These are phyloP conservation scores for Serendipita vermifera DNA, from an alignment of 768 basidiomycete species.

Conservation along the genomic window DNA sequence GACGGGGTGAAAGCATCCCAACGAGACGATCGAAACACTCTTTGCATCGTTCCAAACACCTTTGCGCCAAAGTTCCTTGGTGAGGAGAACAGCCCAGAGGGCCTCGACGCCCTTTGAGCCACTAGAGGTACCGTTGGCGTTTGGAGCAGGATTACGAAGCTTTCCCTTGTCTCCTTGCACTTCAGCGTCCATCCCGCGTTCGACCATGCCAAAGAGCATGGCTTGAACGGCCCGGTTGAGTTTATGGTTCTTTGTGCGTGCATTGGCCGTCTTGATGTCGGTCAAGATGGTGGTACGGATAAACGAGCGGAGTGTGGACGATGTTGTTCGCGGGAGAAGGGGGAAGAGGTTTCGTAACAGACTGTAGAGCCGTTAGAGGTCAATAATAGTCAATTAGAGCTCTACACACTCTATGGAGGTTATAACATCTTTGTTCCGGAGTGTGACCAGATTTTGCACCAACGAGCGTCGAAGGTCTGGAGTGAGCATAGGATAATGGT, in stretches of 20 bases:
- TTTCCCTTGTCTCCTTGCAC: conserved; percentile 77
- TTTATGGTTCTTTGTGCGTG: conserved; percentile 82
- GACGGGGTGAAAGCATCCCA: conserved; percentile 87
- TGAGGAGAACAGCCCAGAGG: conserved; percentile 93
- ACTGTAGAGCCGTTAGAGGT: conserved; percentile 29
- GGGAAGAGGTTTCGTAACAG: conserved; percentile 88
- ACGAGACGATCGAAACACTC: conserved; percentile 78
- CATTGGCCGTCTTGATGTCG: conserved; percentile 84
- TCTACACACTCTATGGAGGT: conserved; percentile 73
- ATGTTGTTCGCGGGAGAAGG: conserved; percentile 85
- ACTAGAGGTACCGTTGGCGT: conserved; percentile 24
- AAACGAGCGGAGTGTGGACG: conserved; percentile 64
- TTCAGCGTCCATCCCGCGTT: conserved; percentile 75
- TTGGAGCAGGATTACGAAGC: conserved; percentile 31
- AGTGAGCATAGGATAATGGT: conserved; percentile 58
- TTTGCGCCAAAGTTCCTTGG: conserved; percentile 90
- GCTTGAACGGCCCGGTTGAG: conserved; percentile 92
- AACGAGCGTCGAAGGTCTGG: conserved; percentile 75
- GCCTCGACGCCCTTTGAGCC: conserved; percentile 66
- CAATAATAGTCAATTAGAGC: conserved; percentile 4
- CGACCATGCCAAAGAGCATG: conserved; percentile 92
- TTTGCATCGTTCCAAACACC: conserved; percentile 87
- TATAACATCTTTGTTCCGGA: conserved; percentile 86
- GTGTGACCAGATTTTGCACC: conserved; percentile 83
- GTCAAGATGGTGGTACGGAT: conserved; percentile 90